Base-by-base conservation (phyloP, 2,329 filamentous ascomycete genomes). In the Diplodia corticola region DNA sequence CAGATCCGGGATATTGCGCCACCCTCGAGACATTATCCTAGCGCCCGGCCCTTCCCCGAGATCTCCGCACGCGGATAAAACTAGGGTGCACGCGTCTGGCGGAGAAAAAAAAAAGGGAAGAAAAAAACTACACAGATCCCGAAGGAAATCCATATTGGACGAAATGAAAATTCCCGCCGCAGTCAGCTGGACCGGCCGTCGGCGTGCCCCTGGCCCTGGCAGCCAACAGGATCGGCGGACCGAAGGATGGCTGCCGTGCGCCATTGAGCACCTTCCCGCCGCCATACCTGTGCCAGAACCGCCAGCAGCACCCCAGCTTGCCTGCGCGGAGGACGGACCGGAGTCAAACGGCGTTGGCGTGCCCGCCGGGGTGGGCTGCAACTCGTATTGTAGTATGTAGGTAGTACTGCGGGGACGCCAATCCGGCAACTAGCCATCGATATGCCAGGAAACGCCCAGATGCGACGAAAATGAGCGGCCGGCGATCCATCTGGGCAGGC, bases 181-280 rank as follows among this genome's bases (percentile, higher is more conserved):
- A 44, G 40, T 44, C 40, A 44, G 40, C 40, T 44, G 40, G 40
- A 10, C 30, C 37, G n/a, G n/a, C 40, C 9, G 40, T 44, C 40
- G 20, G 40, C 17, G 17, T 44, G 35, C 35, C 40, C 40, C 40
- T 44, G 40, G n/a, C 40, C 40, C 37, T 28, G 15, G 28, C 50
- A 53, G 17, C n/a, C n/a, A 40, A 17, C n/a, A 13, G 50, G 54
- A 57, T 57, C 54, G 22, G 54, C 33, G 54, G 54, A 57, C 54
- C 54, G 54, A 17, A 35, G 24, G 28, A 53, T 33, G 7, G 50
- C 50, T 53, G 50, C 50, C 50, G 50, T 53, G 50, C 35, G 54
- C 54, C 17, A 57, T 44, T 57, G 54, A n/a, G 33, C 30, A 10
- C 9, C 30, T 33, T 33, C 30, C 30, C 30, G 30, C 30, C 30